Evolutionary conservation across 1,284 basidiomycete genomes (phyloP), one percentile per base, ranked within the genome.

Genomic region (Tylopilus sp.): DNA sequence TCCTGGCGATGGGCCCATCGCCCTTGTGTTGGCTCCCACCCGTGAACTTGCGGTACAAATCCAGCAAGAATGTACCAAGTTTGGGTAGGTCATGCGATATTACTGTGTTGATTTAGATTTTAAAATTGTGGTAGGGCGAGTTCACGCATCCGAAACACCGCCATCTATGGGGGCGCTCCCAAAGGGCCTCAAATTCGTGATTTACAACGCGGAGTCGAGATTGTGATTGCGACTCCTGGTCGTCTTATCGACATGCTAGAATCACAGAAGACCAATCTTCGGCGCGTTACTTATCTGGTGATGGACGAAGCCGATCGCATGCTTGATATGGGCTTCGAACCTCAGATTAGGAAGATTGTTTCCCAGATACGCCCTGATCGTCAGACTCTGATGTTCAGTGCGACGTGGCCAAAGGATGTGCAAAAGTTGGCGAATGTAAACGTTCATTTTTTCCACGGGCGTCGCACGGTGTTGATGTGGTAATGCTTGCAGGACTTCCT

Each of bases 301-400:
- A 93, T 99, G 88, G 96, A 99, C 71, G 97, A 99, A 73, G 96
- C 96, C 49, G 96, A 98, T 75, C 90, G 93, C 61, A 96, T 96
- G 92, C 80, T 96, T 57, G 92, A 96, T 75, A 96, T 96, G 93
- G 94, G 96, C 81, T 99, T 99, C 75, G 96, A 99, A 75, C 96
- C 96, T 51, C 96, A 99, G 71, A 99, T 99, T 67, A 83, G 95
- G 69, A 99, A 99, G 77, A 97, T 98, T 62, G 88, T 99, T 59
- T 79, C 86, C 59, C 96, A 99, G 74, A 97, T 97, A 64, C 85
- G 95, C 38, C 95, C 94, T 35, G 95, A 97, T 74, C 85, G 93
- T 66, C 95, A 97, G 68, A 94, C 92, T 1, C 78, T 95, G 53
- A 92, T 94, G 83, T 99, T 99, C 78, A 97, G 94, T 49, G 96